Percentiles rank a stretch among this genome's conserved stretches.
phyloP scores from a whole-genome alignment of 1,284 basidiomycete genomes.

The Tilletiopsis washingtonensis region DNA sequence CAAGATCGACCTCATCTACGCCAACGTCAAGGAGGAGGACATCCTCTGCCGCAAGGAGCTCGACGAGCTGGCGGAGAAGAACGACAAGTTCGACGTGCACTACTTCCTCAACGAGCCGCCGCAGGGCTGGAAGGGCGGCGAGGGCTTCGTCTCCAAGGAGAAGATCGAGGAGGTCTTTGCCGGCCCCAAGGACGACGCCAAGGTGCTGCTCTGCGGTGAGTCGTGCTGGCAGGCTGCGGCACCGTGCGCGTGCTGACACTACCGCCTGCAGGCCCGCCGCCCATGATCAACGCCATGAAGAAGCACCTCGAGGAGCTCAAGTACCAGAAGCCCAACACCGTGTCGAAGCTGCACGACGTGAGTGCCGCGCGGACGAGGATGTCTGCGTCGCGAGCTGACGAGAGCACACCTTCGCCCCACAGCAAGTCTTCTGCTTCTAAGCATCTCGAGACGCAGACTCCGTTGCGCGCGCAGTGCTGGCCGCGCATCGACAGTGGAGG shows the following conservation, averaged over 20 bases:
- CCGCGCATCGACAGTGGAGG: too few relatives aligned
- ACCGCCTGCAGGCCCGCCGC: slow-evolving; percentile 64
- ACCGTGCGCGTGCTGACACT: background rate
- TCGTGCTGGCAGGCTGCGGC: background rate
- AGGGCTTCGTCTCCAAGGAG: slow-evolving; percentile 88
- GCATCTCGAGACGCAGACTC: too few relatives aligned
- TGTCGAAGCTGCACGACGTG: slow-evolving; percentile 61
- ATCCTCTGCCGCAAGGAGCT: slow-evolving; percentile 73
- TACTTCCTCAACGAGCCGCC: slow-evolving; percentile 93
- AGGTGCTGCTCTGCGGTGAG: slow-evolving; percentile 49
- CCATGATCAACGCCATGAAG: slow-evolving; percentile 96
- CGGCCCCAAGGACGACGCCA: slow-evolving; percentile 36
- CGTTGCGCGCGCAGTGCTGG: too few relatives aligned
- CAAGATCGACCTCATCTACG: slow-evolving; percentile 86
- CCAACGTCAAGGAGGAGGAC: slow-evolving; percentile 63
- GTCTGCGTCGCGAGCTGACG: background rate
- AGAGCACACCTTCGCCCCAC: background rate
- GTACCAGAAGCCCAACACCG: slow-evolving; percentile 76
- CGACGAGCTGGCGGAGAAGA: slow-evolving; percentile 63
- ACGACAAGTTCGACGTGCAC: slow-evolving; percentile 65
- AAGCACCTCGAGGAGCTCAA: slow-evolving; percentile 79
- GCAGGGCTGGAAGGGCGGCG: slow-evolving; percentile 72
- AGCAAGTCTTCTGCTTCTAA: slow-evolving; percentile 42
- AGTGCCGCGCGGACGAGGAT: slow-evolving; percentile 7
- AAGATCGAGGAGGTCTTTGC: slow-evolving; percentile 63